Conservation (phyloP, 805 yeast genomes). For the Pichia phayaonensis region DNA sequence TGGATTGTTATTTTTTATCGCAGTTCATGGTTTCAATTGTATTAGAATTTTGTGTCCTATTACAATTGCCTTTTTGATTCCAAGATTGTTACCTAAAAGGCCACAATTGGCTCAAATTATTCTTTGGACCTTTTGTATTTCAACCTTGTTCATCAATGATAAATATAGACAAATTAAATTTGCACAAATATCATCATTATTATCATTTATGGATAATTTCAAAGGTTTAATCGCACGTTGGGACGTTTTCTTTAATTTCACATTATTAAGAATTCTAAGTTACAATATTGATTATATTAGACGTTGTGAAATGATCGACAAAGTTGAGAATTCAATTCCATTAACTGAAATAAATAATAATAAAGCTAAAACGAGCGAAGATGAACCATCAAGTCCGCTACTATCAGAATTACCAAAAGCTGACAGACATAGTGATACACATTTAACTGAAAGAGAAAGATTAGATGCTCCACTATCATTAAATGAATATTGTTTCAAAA, state of each 20-base stretch:
- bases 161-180: conserved; percentile 46
- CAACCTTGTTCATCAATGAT: conserved; percentile 72
- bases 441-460: conserved; percentile 54
- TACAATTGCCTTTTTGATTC: conserved; percentile 42
- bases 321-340: conserved; percentile 5
- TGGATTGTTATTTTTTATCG: conserved; percentile 60
- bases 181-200: conserved; percentile 32
- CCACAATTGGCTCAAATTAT: conserved; percentile 33
- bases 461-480: conserved; percentile 55
- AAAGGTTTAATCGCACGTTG: conserved; percentile 80
- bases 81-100: conserved; percentile 30
- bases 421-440: conserved; percentile 2
- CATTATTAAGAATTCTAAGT: conserved; percentile 75
- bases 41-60: conserved; percentile 56
- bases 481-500: conserved; percentile 50
- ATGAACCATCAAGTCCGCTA: conserved; percentile 2
- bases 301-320: conserved; percentile 21
- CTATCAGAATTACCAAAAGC: background rate
- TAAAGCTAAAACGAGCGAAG: conserved; percentile 14
- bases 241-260: conserved; percentile 94
- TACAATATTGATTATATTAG: conserved; percentile 70
- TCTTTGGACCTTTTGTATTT: conserved; percentile 78
- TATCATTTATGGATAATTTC: conserved; percentile 56
- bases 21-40: conserved; percentile 74
- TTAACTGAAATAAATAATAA: background rate